Conservation (phyloP, 441 rosid genomes). For the Adansonia madagascariensis region DNA sequence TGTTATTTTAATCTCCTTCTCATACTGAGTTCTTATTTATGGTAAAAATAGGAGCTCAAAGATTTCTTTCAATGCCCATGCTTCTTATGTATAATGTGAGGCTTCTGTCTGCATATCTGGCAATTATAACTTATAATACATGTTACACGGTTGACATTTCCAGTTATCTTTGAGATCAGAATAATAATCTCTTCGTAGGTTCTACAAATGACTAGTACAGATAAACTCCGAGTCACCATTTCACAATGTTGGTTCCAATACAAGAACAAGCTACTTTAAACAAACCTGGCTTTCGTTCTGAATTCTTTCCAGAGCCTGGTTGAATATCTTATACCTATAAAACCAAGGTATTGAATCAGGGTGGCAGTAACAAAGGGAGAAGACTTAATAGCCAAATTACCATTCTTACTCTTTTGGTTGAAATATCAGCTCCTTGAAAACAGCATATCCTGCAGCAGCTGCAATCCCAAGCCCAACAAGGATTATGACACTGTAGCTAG, state of each 20-base stretch:
- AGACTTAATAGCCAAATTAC: slow-evolving; percentile 17
- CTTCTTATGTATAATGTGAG: neutral
- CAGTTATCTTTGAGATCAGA: neutral
- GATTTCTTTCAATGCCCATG: neutral
- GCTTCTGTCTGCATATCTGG: neutral
- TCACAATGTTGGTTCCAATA: neutral
- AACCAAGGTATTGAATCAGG: slow-evolving; percentile 19
- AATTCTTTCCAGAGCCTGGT: slow-evolving; percentile 85
- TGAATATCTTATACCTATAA: slow-evolving; percentile 82
- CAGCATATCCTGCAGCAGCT: slow-evolving; percentile 87
- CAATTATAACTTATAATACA: neutral
- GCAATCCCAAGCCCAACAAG: slow-evolving; percentile 95
- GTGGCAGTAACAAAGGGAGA: neutral
- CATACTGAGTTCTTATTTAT: neutral
- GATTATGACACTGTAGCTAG: slow-evolving; percentile 84
- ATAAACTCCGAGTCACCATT: neutral
- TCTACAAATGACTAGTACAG: neutral
- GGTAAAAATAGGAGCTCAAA: neutral
- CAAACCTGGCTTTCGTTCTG: slow-evolving; percentile 92
- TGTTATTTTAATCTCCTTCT: neutral
- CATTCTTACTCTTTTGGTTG: slow-evolving; percentile 90
- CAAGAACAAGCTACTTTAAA: neutral
- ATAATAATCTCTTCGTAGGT: too few relatives aligned
- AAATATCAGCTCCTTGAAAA: slow-evolving; percentile 87
- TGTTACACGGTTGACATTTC: neutral